Evolutionary conservation across 208 protist genomes (phyloP), one percentile per base, ranked within the genome.

Genomic region (Trypanosoma rangeli): DNA sequence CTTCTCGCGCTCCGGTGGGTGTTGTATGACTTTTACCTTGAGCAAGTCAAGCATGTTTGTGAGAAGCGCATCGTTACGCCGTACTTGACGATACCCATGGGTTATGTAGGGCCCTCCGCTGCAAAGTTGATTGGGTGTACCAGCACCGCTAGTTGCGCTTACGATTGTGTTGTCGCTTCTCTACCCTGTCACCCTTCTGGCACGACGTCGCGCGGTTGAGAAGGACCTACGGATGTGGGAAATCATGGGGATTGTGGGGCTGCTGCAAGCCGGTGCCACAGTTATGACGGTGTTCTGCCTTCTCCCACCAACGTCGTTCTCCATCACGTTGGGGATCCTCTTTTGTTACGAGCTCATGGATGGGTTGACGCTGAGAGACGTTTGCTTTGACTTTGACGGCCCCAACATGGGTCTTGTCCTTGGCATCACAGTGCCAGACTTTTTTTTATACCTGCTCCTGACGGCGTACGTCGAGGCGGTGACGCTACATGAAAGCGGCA

Each of bases 1-100:
- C 94, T 90, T 67, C 12, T 87, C 29, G 77, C 83, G 13, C 65
- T 95, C 44, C 86, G 94, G 66, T 79, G 76, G 55, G 48, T 79
- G 49, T 31, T 95, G 42, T 80, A 84, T 62, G 79, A 87, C 46
- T 92, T 86, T 74, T 90, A 83, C 74, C 49, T 87, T 46, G n/a
- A 56, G 22, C n/a, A 67, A 18, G 62, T 86, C 0, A n/a, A 77
- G 48, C 55, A 57, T 52, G 15, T 58, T 10, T 20, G 1, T 29
- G 44, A 46, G 0, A 56, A 59, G 49, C 24, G 18, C 16, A 3
- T 49, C 9, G 59, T 68, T 29, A 56, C 46, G 5, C 64, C 52
- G 13, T 68, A 68, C 22, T 16, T 68, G 18, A n/a, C n/a, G n/a
- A 35, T 48, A 5, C 50, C 64, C 5, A 68, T 57, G 64, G 64